Conservation (phyloP, 129 eudicot species). For the carrot (Daucus carota) region DNA sequence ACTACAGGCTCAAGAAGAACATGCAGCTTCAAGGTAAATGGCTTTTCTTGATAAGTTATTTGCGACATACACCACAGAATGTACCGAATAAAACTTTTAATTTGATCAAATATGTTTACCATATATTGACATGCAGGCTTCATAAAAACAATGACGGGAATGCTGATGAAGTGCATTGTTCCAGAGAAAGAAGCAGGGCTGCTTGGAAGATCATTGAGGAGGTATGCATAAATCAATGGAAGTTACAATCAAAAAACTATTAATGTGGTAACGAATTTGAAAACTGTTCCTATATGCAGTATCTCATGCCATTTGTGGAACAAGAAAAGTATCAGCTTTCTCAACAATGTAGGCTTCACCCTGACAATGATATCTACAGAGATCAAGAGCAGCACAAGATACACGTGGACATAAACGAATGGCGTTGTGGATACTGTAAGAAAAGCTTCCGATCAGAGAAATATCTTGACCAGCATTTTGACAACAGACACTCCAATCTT, state of each 20-base stretch:
- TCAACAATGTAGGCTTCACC: slow-evolving; percentile 68
- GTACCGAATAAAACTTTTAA: not conserved
- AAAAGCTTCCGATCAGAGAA: slow-evolving; percentile 79
- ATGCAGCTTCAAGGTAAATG: slow-evolving; percentile 20
- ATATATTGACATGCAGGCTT: slow-evolving; percentile 18
- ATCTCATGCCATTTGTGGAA: slow-evolving; percentile 86
- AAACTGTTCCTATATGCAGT: slow-evolving; percentile 35
- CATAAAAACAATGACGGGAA: slow-evolving; percentile 25
- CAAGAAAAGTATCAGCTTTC: slow-evolving; percentile 60
- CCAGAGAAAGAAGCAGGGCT: slow-evolving; percentile 91
- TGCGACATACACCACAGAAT: not conserved
- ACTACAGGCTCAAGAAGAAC: slow-evolving; percentile 32
- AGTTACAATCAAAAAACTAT: not conserved
- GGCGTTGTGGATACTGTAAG: slow-evolving; percentile 95
- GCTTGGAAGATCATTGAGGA: slow-evolving; percentile 71
- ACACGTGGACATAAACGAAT: slow-evolving; percentile 73
- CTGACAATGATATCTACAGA: slow-evolving; percentile 73
- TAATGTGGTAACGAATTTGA: not conserved
- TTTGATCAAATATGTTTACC: not conserved
- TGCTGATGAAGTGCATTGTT: slow-evolving; percentile 72
- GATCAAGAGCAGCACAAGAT: slow-evolving; percentile 91
- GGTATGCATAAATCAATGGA: slow-evolving; percentile 24
- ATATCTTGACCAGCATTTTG: slow-evolving; percentile 84
- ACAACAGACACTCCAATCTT: slow-evolving; percentile 83
- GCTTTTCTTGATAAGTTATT: not conserved